A percentile compares a stretch with the other conserved stretches of the same genome.
Evolutionary conservation across 495 filamentous ascomycete genomes (phyloP).

Genomic region (Penicillium macrosclerotiorum): DNA sequence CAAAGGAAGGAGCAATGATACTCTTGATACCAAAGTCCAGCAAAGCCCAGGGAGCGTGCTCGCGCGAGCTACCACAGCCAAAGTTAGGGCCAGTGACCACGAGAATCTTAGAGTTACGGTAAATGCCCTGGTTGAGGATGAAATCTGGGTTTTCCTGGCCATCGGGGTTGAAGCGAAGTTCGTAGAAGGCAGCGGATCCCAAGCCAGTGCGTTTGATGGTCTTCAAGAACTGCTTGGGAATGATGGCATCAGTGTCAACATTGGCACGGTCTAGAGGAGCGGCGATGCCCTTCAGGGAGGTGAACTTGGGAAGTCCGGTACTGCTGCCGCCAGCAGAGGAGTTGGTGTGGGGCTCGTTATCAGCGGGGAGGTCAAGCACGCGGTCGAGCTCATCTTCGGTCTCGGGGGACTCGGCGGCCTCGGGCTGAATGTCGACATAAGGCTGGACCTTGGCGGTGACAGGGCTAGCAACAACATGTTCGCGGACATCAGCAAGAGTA

Average conservation of each 20-base stretch:
- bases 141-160: conserved; percentile 76
- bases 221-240: conserved; percentile 98
- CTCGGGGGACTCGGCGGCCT: conserved; percentile 69
- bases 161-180: conserved; percentile 73
- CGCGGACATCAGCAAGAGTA: conserved; percentile 87
- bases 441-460: conserved; percentile 58
- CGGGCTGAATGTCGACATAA: conserved; percentile 55
- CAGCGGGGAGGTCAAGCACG: conserved; percentile 73
- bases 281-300: conserved; percentile 77
- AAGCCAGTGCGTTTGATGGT: conserved; percentile 98
- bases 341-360: conserved; percentile 62
- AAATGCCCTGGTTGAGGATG: conserved; percentile 86
- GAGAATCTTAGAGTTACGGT: conserved; percentile 82
- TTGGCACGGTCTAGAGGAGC: conserved; percentile 86
- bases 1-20: conserved; percentile 88
- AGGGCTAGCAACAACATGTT: conserved; percentile 60
- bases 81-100: conserved; percentile 95
- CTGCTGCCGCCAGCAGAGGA: conserved; percentile 46
- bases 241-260: conserved; percentile 97
- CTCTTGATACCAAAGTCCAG: conserved; percentile 95
- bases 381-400: conserved; percentile 75
- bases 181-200: conserved; percentile 81
- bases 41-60: conserved; percentile 97
- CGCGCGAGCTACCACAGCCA: conserved; percentile 88
- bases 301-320: conserved; percentile 78